Evolutionary conservation across 257 asterid genomes (phyloP).

Genomic region (Nicotiana otophora): DNA sequence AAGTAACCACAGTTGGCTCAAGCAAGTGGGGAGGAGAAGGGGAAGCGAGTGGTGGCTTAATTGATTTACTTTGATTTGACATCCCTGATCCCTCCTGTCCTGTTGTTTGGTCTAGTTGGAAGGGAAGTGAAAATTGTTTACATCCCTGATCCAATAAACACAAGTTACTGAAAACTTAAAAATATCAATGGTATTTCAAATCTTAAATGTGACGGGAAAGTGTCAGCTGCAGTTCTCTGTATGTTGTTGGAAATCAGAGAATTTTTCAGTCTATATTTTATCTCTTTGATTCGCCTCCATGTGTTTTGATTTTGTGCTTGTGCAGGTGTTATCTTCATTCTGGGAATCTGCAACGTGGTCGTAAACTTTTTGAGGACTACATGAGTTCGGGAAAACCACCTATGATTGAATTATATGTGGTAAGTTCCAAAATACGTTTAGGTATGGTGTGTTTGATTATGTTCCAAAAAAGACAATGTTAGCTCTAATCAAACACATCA

Average conservation of each 20-base stretch:
- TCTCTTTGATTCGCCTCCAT: neutral
- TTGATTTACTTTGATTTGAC: neutral
- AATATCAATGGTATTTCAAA: neutral
- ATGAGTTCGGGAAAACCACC: constrained; percentile 50
- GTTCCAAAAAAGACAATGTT: too few relatives aligned
- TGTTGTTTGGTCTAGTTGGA: neutral
- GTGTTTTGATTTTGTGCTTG: neutral
- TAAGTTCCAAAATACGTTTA: constrained; percentile 33
- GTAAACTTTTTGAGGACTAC: constrained; percentile 65
- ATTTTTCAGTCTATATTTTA: neutral
- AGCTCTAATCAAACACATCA: too few relatives aligned
- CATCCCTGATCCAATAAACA: neutral
- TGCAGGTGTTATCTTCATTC: constrained; percentile 77
- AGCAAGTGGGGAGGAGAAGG: neutral
- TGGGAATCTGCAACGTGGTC: constrained; percentile 73
- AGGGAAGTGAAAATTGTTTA: neutral
- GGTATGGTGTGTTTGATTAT: too few relatives aligned
- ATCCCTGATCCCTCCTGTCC: neutral
- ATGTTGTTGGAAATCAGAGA: neutral
- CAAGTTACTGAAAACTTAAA: neutral
- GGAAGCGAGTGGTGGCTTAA: neutral
- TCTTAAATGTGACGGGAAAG: neutral
- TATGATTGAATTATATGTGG: constrained; percentile 57
- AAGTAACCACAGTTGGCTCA: neutral
- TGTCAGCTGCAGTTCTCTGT: neutral